Evolutionary conservation across 768 basidiomycete genomes (phyloP).

Genomic region (Russula vinacea): DNA sequence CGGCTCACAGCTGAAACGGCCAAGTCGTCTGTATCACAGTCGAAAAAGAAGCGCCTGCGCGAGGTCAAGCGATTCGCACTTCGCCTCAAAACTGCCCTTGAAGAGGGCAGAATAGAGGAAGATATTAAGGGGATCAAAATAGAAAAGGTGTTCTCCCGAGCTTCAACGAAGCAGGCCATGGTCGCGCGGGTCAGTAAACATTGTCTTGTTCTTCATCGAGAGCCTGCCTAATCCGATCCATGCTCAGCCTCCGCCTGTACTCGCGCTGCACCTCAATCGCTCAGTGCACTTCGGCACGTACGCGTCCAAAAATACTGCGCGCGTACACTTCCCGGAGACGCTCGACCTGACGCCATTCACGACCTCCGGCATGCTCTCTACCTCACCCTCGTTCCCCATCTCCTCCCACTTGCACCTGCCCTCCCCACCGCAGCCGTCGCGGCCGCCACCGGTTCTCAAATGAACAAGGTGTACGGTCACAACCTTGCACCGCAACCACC

Average conservation of each 20-base stretch:
- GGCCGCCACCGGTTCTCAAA: conserved; percentile 8
- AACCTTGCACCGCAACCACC: not conserved
- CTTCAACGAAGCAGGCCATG: conserved; percentile 89
- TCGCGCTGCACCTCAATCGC: conserved; percentile 88
- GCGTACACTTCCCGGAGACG: conserved; percentile 78
- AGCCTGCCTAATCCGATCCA: not conserved
- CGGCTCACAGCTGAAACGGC: conserved; percentile 42
- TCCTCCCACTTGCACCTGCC: conserved; percentile 51
- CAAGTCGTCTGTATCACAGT: conserved; percentile 48
- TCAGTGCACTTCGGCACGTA: conserved; percentile 77
- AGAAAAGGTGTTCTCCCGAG: conserved; percentile 69
- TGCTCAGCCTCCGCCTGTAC: conserved; percentile 73
- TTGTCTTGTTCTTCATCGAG: not conserved
- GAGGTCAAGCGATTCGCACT: conserved; percentile 66
- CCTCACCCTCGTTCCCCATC: conserved; percentile 64
- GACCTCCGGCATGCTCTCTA: conserved; percentile 75
- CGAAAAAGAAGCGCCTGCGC: conserved; percentile 72
- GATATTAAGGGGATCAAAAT: conserved; percentile 77
- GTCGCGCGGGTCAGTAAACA: conserved; percentile 69
- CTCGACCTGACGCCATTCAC: conserved; percentile 89
- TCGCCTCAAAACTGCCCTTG: conserved; percentile 59
- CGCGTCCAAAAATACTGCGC: conserved; percentile 80
- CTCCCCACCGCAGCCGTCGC: conserved; percentile 48
- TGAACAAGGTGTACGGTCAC: not conserved
- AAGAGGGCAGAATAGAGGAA: conserved; percentile 77